phyloP scores from a whole-genome alignment of 2,329 filamentous ascomycete genomes.

The Sporothrix mexicana region DNA sequence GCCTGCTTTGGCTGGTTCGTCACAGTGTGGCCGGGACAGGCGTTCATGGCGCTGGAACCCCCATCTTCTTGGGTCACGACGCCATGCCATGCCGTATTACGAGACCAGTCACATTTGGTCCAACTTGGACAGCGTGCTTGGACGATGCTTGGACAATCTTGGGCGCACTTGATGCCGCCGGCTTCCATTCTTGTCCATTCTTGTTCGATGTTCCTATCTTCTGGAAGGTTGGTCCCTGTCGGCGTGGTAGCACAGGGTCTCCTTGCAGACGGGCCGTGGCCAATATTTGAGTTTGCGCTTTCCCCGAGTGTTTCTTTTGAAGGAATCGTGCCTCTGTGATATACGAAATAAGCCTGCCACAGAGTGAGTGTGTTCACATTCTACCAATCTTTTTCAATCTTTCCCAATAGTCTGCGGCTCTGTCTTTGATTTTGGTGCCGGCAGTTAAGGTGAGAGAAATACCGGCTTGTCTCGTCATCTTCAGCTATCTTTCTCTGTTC shows the following conservation, averaged over 20 bases:
- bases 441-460: too few species aligned
- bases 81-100: conserved; percentile 14
- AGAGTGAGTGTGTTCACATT: not conserved
- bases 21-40: conserved; percentile 3
- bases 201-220: not conserved
- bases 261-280: conserved; percentile 10
- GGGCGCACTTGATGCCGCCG: not conserved
- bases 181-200: not conserved
- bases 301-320: not conserved
- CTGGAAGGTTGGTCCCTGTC: conserved; percentile 31
- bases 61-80: not conserved
- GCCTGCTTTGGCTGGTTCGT: not conserved
- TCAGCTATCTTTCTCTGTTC: not conserved
- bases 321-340: not conserved
- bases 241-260: conserved; percentile 25
- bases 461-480: not conserved
- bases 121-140: too few species aligned
- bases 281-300: not conserved
- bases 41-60: conserved; percentile 24
- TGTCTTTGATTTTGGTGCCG: not conserved
- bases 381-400: conserved; percentile 7
- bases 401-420: not conserved
- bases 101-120: not conserved
- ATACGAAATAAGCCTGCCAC: too few species aligned
- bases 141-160: too few species aligned